Evolutionary conservation across 306 rosid genomes (phyloP), one percentile per base, ranked within the genome.

Genomic region (Urtica urens): DNA sequence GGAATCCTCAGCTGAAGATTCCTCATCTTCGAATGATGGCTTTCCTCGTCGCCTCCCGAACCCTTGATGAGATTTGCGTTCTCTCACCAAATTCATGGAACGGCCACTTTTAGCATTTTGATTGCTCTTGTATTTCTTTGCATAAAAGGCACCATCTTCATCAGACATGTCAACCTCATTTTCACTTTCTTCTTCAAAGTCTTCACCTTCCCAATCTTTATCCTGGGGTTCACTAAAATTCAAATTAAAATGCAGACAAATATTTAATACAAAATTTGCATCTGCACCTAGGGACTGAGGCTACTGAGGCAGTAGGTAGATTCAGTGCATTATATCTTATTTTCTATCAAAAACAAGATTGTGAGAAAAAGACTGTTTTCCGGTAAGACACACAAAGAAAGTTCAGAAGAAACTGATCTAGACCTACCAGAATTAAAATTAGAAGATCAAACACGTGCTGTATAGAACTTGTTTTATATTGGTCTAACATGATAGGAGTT

Each of bases 181-280:
- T 51, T 69, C 77, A 65, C 82, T 81, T 7, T 73, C 83, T 57
- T 66, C 78, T 24, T 86, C 93, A 6, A 86, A 85, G 39, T 76
- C 87, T 77, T 64, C 87, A 55, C 76, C 99, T 55, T 72, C 78
- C 96, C 99, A 92, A 67, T 67, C 81, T 75, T 80, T 82, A 69
- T 70, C 80, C 99, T 86, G 74, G 29, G 45, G 64, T n/a, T 54
- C 18, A 79, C 48, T 31, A 57, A 66, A 30, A 59, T 42, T 73
- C 37, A 24, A 51, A 55, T 52, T 51, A 65, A 53, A 34, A 43
- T 5, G 40, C 60, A 72, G 54, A 62, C 59, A 53, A 51, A 59
- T n/a, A n/a, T n/a, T n/a, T n/a, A n/a, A n/a, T n/a, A 22, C 41
- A 31, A 49, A 3, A 25, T 39, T 53, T 33, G 10, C 26, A 41